Percentiles rank a stretch among this genome's conserved stretches.
Evolutionary conservation across 116 monocot species (phyloP).

Genomic region (Cymodocea nodosa): DNA sequence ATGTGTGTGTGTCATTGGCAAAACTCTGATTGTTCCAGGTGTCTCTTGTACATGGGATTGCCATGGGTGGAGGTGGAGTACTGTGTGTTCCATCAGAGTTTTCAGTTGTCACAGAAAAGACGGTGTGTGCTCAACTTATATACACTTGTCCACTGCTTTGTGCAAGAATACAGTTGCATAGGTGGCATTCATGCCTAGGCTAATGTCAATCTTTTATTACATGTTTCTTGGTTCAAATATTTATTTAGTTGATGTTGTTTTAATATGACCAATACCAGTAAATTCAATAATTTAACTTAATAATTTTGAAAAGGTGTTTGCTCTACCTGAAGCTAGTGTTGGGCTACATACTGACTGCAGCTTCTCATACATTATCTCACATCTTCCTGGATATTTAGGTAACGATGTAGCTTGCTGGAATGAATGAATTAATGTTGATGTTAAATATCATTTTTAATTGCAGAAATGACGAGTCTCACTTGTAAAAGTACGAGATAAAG

Average conservation of each 20-base stretch:
- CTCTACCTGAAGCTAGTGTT: constrained; percentile 79
- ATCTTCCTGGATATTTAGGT: constrained; percentile 83
- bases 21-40: constrained; percentile 36
- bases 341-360: constrained; percentile 95
- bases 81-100: constrained; percentile 59
- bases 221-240: not conserved
- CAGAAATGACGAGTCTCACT: too few species aligned
- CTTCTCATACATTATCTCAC: constrained; percentile 90
- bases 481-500: too few species aligned
- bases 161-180: too few species aligned
- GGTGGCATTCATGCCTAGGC: not conserved
- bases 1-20: too few species aligned
- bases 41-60: constrained; percentile 72
- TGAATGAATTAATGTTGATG: not conserved
- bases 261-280: not conserved
- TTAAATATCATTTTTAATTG: not conserved
- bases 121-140: constrained; percentile 23
- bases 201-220: not conserved
- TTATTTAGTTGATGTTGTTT: not conserved
- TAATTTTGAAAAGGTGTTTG: constrained; percentile 49
- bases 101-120: constrained; percentile 85
- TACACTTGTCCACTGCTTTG: too few species aligned
- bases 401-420: constrained; percentile 4
- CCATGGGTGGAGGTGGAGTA: constrained; percentile 85
- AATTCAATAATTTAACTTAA: not conserved